These are phyloP conservation scores for Metschnikowia chrysomelidarum DNA, from an alignment of 805 yeast species.

Conservation along the genomic window DNA sequence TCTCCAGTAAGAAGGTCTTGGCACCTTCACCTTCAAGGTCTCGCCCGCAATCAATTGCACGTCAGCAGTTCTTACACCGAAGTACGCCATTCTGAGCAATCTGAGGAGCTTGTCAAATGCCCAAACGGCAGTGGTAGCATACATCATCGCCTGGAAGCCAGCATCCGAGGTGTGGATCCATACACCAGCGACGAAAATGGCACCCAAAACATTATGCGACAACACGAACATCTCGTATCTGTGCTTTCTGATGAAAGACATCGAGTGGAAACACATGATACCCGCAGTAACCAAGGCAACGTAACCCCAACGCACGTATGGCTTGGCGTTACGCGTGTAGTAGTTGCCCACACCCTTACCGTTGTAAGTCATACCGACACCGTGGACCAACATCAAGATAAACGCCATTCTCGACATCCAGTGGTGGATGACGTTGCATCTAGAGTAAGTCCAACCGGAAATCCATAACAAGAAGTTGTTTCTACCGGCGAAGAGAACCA, in stretches of 20 bases:
- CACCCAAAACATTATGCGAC: conserved; percentile 41
- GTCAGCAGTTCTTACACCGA: conserved; percentile 39
- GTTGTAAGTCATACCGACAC: conserved; percentile 27
- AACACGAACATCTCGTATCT: conserved; percentile 56
- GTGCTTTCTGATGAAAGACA: conserved; percentile 48
- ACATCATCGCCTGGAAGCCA: conserved; percentile 34
- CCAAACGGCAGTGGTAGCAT: conserved; percentile 41
- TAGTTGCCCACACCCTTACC: conserved; percentile 36
- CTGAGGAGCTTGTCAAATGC: conserved; percentile 39
- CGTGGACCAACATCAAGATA: conserved; percentile 54
- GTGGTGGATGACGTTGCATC: conserved; percentile 64
- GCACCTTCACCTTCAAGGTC: conserved; percentile 46
- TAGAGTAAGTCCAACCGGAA: conserved; percentile 61
- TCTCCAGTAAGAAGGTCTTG: conserved; percentile 49
- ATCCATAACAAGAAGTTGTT: conserved; percentile 63
- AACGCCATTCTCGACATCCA: conserved; percentile 58
- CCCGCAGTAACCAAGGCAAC: conserved; percentile 36
- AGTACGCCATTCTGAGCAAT: conserved; percentile 28
- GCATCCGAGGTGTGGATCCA: conserved; percentile 60
- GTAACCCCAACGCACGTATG: conserved; percentile 35
- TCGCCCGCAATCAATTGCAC: conserved; percentile 43
- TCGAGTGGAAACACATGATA: conserved; percentile 47
- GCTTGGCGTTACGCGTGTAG: conserved; percentile 26
- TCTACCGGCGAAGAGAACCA: conserved; percentile 64
- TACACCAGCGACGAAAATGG: conserved; percentile 49